phyloP scores from a whole-genome alignment of 2,329 filamentous ascomycete species.

The Mycosphaerella sp. region DNA sequence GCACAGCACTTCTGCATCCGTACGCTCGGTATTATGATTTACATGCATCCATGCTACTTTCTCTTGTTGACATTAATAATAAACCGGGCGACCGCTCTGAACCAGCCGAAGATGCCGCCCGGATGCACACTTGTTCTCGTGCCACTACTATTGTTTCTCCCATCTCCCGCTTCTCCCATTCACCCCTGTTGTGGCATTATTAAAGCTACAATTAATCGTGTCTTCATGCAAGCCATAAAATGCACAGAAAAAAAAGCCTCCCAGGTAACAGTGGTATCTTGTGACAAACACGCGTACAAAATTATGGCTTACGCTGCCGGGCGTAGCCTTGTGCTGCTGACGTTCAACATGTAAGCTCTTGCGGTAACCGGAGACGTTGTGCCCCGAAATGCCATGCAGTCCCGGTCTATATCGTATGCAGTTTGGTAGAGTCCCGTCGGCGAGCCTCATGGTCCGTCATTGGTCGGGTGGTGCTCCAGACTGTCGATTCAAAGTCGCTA shows the following conservation, averaged over 20 bases:
- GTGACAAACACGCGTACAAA: slow-evolving; percentile 5
- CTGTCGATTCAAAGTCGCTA: not conserved
- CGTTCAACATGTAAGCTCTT: not conserved
- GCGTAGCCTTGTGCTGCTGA: not conserved
- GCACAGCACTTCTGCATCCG: slow-evolving; percentile 11
- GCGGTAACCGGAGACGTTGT: not conserved
- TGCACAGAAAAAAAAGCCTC: slow-evolving; percentile 9
- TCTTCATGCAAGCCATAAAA: slow-evolving; percentile 14
- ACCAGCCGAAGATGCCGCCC: slow-evolving; percentile 9
- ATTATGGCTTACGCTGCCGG: slow-evolving; percentile 4
- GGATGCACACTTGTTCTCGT: not conserved
- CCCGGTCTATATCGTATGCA: not conserved
- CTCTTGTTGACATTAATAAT: slow-evolving; percentile 12
- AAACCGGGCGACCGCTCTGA: slow-evolving; percentile 8
- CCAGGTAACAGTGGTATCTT: slow-evolving; percentile 13
- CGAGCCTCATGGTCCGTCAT: not conserved
- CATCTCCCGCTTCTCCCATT: not conserved
- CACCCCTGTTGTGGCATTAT: not conserved
- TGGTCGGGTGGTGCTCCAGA: not conserved
- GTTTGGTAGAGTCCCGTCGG: not conserved
- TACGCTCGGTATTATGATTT: slow-evolving; percentile 15
- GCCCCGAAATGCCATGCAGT: not conserved
- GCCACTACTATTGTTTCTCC: not conserved
- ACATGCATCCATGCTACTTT: slow-evolving; percentile 16
- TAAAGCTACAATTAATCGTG: slow-evolving; percentile 14